Evolutionary conservation across 768 basidiomycete species (phyloP).

Genomic region (Serendipita sp.): DNA sequence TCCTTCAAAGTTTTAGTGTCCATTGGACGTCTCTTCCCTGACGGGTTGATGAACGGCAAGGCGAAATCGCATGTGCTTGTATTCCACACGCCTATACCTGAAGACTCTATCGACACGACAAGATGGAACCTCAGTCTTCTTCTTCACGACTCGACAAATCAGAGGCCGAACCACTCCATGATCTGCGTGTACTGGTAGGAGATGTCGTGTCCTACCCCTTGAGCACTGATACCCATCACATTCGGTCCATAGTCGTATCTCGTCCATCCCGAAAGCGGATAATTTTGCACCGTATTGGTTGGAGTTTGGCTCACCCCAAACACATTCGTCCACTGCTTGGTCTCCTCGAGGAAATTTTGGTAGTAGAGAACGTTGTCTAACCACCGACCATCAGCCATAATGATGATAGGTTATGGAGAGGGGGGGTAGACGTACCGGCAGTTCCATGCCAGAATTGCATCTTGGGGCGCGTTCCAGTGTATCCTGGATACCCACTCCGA

Average conservation of each 20-base stretch:
- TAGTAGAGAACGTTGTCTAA: slow-evolving; percentile 34
- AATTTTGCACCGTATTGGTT: slow-evolving; percentile 9
- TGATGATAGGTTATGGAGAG: background rate
- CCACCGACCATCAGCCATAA: background rate
- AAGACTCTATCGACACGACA: no score
- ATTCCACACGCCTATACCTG: no score
- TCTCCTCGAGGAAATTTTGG: slow-evolving; percentile 34
- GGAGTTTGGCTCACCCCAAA: slow-evolving; percentile 32
- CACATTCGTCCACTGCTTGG: slow-evolving; percentile 43
- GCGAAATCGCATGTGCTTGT: no score
- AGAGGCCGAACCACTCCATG: background rate
- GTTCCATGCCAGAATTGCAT: slow-evolving; percentile 44
- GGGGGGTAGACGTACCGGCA: slow-evolving; percentile 13
- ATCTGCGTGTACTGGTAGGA: background rate
- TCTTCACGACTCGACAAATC: no score
- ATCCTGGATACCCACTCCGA: slow-evolving; percentile 34
- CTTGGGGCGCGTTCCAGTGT: slow-evolving; percentile 34
- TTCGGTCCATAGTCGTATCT: slow-evolving; percentile 6
- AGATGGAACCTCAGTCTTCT: no score
- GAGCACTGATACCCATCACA: background rate
- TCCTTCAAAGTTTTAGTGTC: no score
- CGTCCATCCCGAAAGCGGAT: background rate
- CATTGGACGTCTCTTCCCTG: no score
- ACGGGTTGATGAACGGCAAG: no score
- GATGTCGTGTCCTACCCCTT: background rate